Evolutionary conservation across 352 stramenopile genomes (phyloP), one percentile per base, ranked within the genome.

Genomic region (Phytopythium vexans): DNA sequence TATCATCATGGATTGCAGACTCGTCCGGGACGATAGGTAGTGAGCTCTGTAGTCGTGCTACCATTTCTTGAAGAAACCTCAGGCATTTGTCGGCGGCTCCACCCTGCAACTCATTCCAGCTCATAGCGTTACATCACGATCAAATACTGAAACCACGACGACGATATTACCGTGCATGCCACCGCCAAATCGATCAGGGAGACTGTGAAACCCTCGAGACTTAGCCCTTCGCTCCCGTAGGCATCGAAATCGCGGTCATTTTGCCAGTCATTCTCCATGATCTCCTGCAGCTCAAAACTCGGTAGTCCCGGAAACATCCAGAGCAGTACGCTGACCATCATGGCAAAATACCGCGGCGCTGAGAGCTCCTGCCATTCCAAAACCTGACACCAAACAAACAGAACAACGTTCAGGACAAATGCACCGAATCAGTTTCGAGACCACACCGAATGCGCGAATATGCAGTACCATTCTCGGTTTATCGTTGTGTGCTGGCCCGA

Each of bases 251-350:
- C 71, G 14, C 63, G 74, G 51, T 87, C 74, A 8, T 64, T 64
- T 12, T 68, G 56, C 76, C 76, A 87, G 45, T 85, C 76, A 0
- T 53, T 48, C 31, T 72, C 58, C 6, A 65, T 60, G 9, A 77
- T 56, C 4, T 72, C 62, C 43, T 82, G 66, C 11, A 62, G 62
- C 49, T 82, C 64, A 60, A 61, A 66, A n/a, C 49, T 54, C 3
- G 71, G 74, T 3, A 87, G 56, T 1, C 72, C 71, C 0, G 76
- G 73, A 49, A 83, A 80, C 1, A 83, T 49, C 76, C 76, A 87
- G 41, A 76, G 55, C 9, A 87, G 41, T 4, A 73, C 46, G 39
- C 70, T 68, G 58, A 69, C 64, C 41, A 64, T 73, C 42, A 87
- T 71, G 33, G 52, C 54, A 32, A 68, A 75, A 42, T 87, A 87